phyloP scores from a whole-genome alignment of 148 eudicot species.

The Diospyros kaki region DNA sequence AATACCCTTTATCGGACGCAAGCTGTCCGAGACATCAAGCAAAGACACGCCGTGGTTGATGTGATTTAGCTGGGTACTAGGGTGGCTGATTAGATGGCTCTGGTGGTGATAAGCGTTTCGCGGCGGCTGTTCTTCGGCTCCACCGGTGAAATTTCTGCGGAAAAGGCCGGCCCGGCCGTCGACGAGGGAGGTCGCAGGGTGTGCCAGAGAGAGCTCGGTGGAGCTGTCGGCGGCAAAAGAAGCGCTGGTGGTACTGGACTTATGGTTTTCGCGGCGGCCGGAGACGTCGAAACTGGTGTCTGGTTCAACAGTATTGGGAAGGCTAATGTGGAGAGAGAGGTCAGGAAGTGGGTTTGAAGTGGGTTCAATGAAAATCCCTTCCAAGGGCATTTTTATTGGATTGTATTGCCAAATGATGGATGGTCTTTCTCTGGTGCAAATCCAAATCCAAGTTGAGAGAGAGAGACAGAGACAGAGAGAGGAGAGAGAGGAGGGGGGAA shows the following conservation, averaged over 20 bases:
- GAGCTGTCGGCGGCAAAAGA: neutral
- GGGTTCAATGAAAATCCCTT: constrained; percentile 41
- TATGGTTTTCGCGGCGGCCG: neutral
- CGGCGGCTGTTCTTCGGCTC: constrained; percentile 7
- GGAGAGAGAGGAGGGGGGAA: neutral
- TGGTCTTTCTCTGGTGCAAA: neutral
- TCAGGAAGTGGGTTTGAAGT: constrained; percentile 38
- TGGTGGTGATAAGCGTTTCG: constrained; percentile 29
- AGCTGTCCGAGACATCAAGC: constrained; percentile 20
- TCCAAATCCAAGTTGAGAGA: neutral
- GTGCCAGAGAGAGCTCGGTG: constrained; percentile 31
- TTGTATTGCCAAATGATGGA: constrained; percentile 1
- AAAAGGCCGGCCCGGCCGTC: neutral
- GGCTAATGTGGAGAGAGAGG: constrained; percentile 55
- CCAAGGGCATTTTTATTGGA: constrained; percentile 37
- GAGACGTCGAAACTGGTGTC: neutral
- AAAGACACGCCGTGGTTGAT: constrained; percentile 26
- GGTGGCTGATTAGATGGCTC: constrained; percentile 4
- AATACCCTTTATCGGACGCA: constrained; percentile 43
- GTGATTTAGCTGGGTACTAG: constrained; percentile 16
- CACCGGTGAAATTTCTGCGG: neutral
- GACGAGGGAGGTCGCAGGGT: constrained; percentile 14
- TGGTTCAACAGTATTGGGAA: constrained; percentile 24
- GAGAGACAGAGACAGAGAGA: neutral
- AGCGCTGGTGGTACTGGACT: neutral